Evolutionary conservation across 768 basidiomycete genomes (phyloP).

Genomic region (Amanita subjunquillea): DNA sequence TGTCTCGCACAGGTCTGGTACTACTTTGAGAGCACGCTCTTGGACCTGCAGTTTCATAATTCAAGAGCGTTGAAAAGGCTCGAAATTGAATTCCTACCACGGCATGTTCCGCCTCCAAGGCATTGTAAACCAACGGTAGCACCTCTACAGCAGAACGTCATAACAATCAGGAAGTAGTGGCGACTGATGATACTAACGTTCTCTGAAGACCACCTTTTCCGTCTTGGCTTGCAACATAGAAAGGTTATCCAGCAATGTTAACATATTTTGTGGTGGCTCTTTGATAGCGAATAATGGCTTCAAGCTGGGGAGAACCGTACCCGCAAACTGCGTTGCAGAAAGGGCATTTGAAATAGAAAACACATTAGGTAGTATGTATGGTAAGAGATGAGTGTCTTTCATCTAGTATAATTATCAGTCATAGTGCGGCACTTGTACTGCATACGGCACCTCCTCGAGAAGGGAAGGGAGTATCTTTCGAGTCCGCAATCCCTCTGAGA

Average conservation of each 20-base stretch:
- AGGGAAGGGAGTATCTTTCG: constrained; percentile 89
- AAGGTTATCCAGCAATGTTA: constrained; percentile 87
- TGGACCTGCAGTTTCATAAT: constrained; percentile 52
- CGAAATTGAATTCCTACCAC: constrained; percentile 32
- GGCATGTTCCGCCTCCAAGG: constrained; percentile 91
- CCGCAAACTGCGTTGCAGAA: constrained; percentile 71
- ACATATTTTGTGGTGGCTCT: constrained; percentile 96
- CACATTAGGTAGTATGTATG: constrained; percentile 93
- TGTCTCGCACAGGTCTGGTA: constrained; percentile 84
- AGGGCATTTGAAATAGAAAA: constrained; percentile 79
- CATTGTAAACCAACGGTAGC: constrained; percentile 92
- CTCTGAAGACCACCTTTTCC: constrained; percentile 74
- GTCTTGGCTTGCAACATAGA: constrained; percentile 84
- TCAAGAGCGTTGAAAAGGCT: neutral
- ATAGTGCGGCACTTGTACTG: neutral
- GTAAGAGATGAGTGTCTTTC: constrained; percentile 90
- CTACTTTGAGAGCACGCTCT: constrained; percentile 76
- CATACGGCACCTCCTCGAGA: constrained; percentile 69
- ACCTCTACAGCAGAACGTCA: constrained; percentile 51
- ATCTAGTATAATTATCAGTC: constrained; percentile 38
- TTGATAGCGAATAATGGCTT: constrained; percentile 85
- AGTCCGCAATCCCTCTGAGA: constrained; percentile 77
- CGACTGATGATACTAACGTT: constrained; percentile 50
- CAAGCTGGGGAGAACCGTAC: constrained; percentile 73
- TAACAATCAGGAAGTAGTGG: constrained; percentile 4